These are phyloP conservation scores for Acephala macrosclerotiorum DNA, from an alignment of 2,329 filamentous ascomycete species.

Conservation along the genomic window DNA sequence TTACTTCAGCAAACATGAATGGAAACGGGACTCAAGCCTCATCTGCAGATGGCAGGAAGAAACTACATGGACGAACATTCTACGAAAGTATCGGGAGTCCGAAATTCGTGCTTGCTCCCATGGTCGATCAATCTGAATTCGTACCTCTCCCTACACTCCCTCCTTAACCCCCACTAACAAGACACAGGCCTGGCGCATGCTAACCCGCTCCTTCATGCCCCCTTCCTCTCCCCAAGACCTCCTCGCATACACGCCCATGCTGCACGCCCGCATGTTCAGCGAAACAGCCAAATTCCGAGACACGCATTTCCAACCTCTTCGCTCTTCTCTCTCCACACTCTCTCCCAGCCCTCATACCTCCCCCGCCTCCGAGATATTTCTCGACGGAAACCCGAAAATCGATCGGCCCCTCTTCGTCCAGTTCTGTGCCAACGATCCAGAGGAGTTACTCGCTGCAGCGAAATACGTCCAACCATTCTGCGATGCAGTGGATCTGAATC, in stretches of 20 bases:
- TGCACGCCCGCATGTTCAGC: constrained; percentile 88
- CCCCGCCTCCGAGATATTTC: constrained; percentile 56
- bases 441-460: constrained; percentile 82
- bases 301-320: constrained; percentile 75
- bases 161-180: constrained; percentile 24
- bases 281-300: constrained; percentile 80
- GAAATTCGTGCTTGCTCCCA: constrained; percentile 89
- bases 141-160: constrained; percentile 60
- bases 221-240: constrained; percentile 68
- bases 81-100: constrained; percentile 95
- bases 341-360: constrained; percentile 33
- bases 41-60: constrained; percentile 48
- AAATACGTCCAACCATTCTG: constrained; percentile 83
- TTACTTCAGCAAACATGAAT: constrained; percentile 7
- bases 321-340: constrained; percentile 44
- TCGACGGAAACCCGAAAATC: constrained; percentile 85
- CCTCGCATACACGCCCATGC: constrained; percentile 94
- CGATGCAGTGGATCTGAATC: constrained; percentile 93
- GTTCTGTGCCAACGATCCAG: constrained; percentile 90
- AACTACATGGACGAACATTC: constrained; percentile 85
- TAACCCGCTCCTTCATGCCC: constrained; percentile 90
- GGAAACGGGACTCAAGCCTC: neutral
- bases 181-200: constrained; percentile 88
- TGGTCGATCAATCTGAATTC: constrained; percentile 99
- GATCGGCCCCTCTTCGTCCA: constrained; percentile 95